Evolutionary conservation across 1,139 yeast genomes (phyloP), one percentile per base, ranked within the genome.

Genomic region (Kazachstania sp.): DNA sequence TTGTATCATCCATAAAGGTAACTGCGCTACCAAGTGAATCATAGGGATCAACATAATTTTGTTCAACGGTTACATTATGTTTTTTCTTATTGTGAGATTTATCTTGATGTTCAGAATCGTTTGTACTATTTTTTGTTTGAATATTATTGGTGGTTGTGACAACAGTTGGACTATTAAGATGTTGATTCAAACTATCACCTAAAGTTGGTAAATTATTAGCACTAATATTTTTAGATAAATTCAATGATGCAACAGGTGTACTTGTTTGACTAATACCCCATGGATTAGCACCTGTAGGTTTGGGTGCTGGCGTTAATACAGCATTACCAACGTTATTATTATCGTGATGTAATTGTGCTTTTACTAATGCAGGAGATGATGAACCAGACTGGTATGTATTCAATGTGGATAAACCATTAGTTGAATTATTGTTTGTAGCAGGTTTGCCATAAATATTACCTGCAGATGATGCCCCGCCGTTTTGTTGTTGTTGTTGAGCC

Each of bases 171-270:
- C 11, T 38, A 35, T 26, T 44, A 41, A 41, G 42, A 12, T 56
- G 53, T n/a, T 53, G 50, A n/a, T 46, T 45, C 30, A 55, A 37
- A 2, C 82, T 75, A 60, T 83, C 90, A 6, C 83, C 83, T 54
- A 83, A 70, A 0, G 90, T 78, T 36, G 92, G 92, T 73, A 83
- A 81, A 4, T 86, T 81, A 2, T 82, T 74, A 5, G 79, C 66
- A 55, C 78, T 77, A 3, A 78, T 71, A 54, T 75, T 51, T 39
- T 63, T 63, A 9, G 59, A 54, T 37, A 61, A 43, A 44, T 51
- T 58, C 46, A 57, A 47, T 12, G 60, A 49, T 30, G 65, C 43
- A 32, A 60, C 53, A 37, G 71, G 59, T 32, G 67, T 52, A 32
- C 68, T 47, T 45, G 65, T 46, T 46, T 59, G 63, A 12, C 61